These are phyloP conservation scores for Fusarium subglutinans DNA, from an alignment of 2,329 filamentous ascomycete genomes.

Conservation along the genomic window DNA sequence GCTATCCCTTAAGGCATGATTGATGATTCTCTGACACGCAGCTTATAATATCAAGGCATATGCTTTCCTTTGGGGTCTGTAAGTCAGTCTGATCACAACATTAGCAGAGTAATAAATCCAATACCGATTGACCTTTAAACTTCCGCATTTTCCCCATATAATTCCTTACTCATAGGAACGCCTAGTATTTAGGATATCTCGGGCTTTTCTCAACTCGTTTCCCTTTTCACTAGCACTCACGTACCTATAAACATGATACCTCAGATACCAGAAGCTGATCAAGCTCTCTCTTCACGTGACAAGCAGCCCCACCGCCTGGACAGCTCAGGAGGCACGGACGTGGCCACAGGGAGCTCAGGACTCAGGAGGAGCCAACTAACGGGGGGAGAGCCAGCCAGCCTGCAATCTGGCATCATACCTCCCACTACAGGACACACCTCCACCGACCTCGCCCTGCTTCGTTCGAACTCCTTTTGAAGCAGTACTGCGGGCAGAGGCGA, in stretches of 20 bases:
- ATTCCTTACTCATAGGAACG: not conserved
- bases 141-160: not conserved
- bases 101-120: not conserved
- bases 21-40: not conserved
- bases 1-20: too few relatives aligned
- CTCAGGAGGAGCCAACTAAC: conserved; percentile 40
- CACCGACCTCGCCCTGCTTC: conserved; percentile 39
- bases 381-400: conserved; percentile 36
- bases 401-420: conserved; percentile 60
- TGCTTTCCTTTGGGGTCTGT: not conserved
- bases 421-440: conserved; percentile 41
- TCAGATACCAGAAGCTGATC: not conserved
- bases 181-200: not conserved
- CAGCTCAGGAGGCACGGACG: conserved; percentile 43
- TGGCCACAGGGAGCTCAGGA: conserved; percentile 45
- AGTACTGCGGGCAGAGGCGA: conserved; percentile 47
- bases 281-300: conserved; percentile 43
- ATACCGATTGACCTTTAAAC: not conserved
- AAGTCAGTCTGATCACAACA: not conserved
- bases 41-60: not conserved
- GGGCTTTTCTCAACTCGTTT: not conserved
- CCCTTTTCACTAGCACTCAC: not conserved
- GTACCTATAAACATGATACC: not conserved
- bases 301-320: conserved; percentile 29
- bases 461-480: conserved; percentile 32